These are phyloP conservation scores for Triadica sebifera DNA, from an alignment of 345 rosid species.

Conservation along the genomic window DNA sequence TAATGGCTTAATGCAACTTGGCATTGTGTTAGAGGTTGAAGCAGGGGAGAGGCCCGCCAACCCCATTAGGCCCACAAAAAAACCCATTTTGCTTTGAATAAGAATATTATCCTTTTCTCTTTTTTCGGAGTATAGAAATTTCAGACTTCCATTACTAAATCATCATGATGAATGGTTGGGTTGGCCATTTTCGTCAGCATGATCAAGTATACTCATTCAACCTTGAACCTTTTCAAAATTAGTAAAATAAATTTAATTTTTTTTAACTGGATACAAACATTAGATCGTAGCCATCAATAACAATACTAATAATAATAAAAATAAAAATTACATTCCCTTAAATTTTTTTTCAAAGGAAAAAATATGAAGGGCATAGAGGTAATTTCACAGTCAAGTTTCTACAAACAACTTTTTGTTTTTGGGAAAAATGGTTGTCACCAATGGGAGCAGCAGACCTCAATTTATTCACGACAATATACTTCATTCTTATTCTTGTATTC, in stretches of 20 bases:
- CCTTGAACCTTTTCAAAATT: too few relatives aligned
- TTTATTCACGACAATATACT: slow-evolving; percentile 4
- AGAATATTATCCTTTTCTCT: not conserved
- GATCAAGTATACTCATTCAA: too few relatives aligned
- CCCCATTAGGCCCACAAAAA: not conserved
- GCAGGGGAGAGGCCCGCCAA: not conserved
- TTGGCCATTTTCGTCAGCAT: too few relatives aligned
- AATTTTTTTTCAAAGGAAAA: too few relatives aligned
- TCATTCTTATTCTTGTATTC: not conserved
- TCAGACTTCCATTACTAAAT: not conserved
- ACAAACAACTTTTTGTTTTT: too few relatives aligned
- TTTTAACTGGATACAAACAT: too few relatives aligned
- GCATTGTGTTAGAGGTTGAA: not conserved
- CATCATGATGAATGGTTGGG: too few relatives aligned
- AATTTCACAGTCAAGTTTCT: too few relatives aligned
- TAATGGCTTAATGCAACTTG: not conserved
- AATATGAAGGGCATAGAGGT: too few relatives aligned
- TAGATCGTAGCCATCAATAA: not conserved
- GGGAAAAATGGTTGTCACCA: not conserved
- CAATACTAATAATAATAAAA: too few relatives aligned
- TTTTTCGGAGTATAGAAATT: not conserved
- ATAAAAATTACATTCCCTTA: too few relatives aligned
- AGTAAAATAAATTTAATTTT: too few relatives aligned
- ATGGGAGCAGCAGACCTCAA: not conserved
- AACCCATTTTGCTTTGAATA: not conserved